Base-by-base conservation (phyloP, 2,329 filamentous ascomycete species). In the Scedosporium boydii region DNA sequence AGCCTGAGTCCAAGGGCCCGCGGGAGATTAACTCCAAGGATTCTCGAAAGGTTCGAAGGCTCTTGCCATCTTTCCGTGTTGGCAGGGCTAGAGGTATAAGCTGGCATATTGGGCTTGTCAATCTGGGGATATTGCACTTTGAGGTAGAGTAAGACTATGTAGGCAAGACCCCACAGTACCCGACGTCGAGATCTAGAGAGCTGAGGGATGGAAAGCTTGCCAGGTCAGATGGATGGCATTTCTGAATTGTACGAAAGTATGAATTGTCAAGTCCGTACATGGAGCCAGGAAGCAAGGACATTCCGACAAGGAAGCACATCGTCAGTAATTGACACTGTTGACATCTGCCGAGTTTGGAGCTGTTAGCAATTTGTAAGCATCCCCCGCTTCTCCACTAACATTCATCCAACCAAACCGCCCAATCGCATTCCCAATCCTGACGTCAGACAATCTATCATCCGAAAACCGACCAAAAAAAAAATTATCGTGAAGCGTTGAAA, bases 401-500 rank as follows among this genome's bases (percentile, higher is more conserved):
- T 44, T 10, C 48, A 27, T 12, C 26, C 23, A 51, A n/a, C 58
- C 44, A 60, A 60, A 42, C 58, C 23, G 53, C 10, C 21, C 44
- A 21, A 27, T 38, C 26, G 16, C 42, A 60, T 60, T 60, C 29
- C 42, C 7, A 51, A 60, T 27, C 58, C 58, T 60, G 58, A 60
- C 58, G 58, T 60, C 44, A 60, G 58, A 46, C 46, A 12, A 29
- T 29, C 27, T 6, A 53, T 23, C 21, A 63, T 62, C 26, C n/a
- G 18, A 29, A 59, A 16, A 58, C 46, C 16, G 53, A 42, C 14
- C 44, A 42, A 16, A 42, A 29, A 59, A 58, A 44, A 56, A 63
- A 62, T 58, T 58, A 63, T 63, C 29, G 53, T 38, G 29, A 57
- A 21, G 21, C 42, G 53, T 41, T 53, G 42, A 44, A 44, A 48